phyloP scores from a whole-genome alignment of 352 stramenopile species.

The Lagenidium giganteum region DNA sequence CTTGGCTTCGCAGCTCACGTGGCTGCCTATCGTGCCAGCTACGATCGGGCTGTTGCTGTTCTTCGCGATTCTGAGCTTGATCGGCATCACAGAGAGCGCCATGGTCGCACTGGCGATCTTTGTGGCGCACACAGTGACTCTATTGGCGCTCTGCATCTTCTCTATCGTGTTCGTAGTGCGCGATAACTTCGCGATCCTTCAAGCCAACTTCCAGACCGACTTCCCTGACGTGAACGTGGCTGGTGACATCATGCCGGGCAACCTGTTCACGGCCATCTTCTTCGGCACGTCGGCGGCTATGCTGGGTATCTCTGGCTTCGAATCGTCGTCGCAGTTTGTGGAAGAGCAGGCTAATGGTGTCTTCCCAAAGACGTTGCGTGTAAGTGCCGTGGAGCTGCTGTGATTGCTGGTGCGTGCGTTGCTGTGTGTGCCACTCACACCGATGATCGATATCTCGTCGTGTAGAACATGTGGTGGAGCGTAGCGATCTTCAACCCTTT shows the following conservation, averaged over 20 bases:
- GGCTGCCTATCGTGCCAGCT: slow-evolving; percentile 69
- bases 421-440: neutral
- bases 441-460: neutral
- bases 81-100: slow-evolving; percentile 92
- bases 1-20: slow-evolving; percentile 70
- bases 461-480: slow-evolving; percentile 91
- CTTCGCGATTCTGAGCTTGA: slow-evolving; percentile 87
- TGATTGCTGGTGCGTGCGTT: neutral
- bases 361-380: slow-evolving; percentile 90
- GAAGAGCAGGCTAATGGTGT: slow-evolving; percentile 93
- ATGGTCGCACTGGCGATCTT: slow-evolving; percentile 91
- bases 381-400: slow-evolving; percentile 29
- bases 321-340: slow-evolving; percentile 93
- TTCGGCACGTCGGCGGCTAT: slow-evolving; percentile 92
- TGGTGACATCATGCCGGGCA: slow-evolving; percentile 68
- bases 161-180: slow-evolving; percentile 77
- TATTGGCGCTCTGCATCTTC: slow-evolving; percentile 74
- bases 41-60: slow-evolving; percentile 87
- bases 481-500: slow-evolving; percentile 94
- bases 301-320: slow-evolving; percentile 94
- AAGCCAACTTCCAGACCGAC: slow-evolving; percentile 74
- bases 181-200: slow-evolving; percentile 75
- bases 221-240: slow-evolving; percentile 89
- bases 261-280: slow-evolving; percentile 84
- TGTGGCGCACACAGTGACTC: slow-evolving; percentile 82